Base-by-base conservation (phyloP, 208 protist genomes). In the Naegleria gruberi region DNA sequence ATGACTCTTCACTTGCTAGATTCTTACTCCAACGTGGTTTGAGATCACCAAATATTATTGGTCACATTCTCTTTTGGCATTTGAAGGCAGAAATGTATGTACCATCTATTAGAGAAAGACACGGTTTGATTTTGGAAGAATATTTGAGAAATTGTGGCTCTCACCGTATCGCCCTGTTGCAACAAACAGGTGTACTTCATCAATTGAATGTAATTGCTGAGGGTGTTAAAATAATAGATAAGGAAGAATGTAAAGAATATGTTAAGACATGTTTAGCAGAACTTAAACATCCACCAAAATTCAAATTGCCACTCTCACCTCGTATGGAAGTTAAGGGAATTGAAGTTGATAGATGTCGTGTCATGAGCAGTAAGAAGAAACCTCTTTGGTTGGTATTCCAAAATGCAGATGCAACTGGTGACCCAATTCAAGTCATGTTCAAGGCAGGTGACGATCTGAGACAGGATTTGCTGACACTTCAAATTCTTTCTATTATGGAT, bases 401-500 rank as follows among this genome's bases (percentile, higher is more conserved):
- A 46, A 98, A 97, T 91, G 93, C 93, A 41, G 95, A 96, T 45
- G 91, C 94, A 51, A 90, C 30, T 23, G 86, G 86, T 19, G 51
- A 43, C 12, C 37, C 30, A 3, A 77, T 77, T 77, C 15, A 37
- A 34, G 41, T 96, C 77, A 96, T 97, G 34, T 97, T 97, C 91
- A 98, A 97, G 82, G 90, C 92, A 19, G 96, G 96, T 34, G 97
- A 98, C 90, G 98, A 99, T 91, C 90, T 99, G 55, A 92, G 98
- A 37, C 97, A 98, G 91, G 97, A 98, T 91, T 92, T 97, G 87
- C 93, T 98, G 10, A 98, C 97, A 6, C 90, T 98, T 43, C 97
- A 99, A 91, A 91, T 99, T 90, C 91, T 99, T 2, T 90, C 93
- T 41, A 90, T 98, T 37, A 98, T 98, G 96, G 97, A 98, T 94